Percentiles rank a stretch among this genome's conserved stretches.
phyloP scores from a whole-genome alignment of 140 eudicot species.

The Bidens hawaiensis region DNA sequence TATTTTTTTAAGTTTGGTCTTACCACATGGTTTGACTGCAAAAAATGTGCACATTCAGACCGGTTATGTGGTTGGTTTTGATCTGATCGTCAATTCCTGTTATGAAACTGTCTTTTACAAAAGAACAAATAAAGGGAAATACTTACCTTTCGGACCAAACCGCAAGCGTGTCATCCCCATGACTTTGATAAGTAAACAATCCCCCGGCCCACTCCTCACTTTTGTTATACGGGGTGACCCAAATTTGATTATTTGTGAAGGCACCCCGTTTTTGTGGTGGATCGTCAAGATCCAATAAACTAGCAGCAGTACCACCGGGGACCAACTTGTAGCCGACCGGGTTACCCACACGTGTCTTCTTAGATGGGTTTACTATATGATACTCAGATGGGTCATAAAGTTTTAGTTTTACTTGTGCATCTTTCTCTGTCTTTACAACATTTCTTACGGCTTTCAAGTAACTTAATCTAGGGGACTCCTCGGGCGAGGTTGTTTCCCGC shows the following conservation, averaged over 20 bases:
- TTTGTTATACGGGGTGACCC: constrained; percentile 88
- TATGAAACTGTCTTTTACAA: neutral
- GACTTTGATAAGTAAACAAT: constrained; percentile 68
- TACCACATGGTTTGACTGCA: neutral
- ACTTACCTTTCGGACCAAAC: constrained; percentile 80
- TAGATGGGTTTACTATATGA: constrained; percentile 71
- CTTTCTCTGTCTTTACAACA: constrained; percentile 85
- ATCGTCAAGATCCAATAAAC: constrained; percentile 65
- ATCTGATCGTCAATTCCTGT: neutral
- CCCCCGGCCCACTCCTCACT: constrained; percentile 97
- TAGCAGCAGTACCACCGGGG: constrained; percentile 93
- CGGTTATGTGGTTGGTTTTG: neutral
- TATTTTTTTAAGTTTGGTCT: neutral
- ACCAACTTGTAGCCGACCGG: constrained; percentile 91
- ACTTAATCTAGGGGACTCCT: constrained; percentile 77
- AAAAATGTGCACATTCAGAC: neutral
- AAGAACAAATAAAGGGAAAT: neutral
- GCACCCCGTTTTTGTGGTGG: constrained; percentile 94
- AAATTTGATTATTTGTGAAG: constrained; percentile 80
- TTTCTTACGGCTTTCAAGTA: constrained; percentile 70
- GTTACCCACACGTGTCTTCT: constrained; percentile 75
- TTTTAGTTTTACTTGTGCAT: constrained; percentile 78
- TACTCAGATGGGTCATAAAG: constrained; percentile 88
- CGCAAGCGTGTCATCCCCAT: constrained; percentile 82
- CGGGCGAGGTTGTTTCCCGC: constrained; percentile 49